Evolutionary conservation across 2,329 filamentous ascomycete genomes (phyloP).

Genomic region (Xylariaceae sp.): DNA sequence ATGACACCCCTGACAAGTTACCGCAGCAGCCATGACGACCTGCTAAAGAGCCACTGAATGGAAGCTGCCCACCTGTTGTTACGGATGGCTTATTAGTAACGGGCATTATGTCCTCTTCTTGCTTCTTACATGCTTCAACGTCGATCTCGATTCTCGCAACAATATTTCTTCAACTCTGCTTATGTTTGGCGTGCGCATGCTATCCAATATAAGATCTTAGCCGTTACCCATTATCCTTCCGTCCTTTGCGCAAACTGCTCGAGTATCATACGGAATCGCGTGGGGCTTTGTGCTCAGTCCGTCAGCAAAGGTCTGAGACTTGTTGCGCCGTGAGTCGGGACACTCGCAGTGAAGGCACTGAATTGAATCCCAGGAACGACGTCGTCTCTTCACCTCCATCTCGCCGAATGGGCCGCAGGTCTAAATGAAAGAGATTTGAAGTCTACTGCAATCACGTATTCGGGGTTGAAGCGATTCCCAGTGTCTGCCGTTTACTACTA

Average conservation of each 20-base stretch:
- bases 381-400: background rate
- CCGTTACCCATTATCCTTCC: background rate
- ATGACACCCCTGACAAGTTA: too few relatives aligned
- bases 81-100: too few relatives aligned
- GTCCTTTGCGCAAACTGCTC: constrained; percentile 1
- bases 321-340: constrained; percentile 8
- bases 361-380: constrained; percentile 6
- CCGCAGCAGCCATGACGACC: background rate
- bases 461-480: background rate
- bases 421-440: background rate
- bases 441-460: background rate
- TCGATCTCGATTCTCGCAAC: constrained; percentile 2
- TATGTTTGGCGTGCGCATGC: background rate
- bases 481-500: background rate
- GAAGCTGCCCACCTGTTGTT: too few relatives aligned
- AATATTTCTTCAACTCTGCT: background rate
- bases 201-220: background rate
- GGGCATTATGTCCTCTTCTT: background rate
- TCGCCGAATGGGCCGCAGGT: background rate
- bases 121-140: constrained; percentile 8
- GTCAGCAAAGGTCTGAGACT: constrained; percentile 15
- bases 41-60: background rate
- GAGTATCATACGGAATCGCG: background rate
- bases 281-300: constrained; percentile 27
- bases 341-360: too few relatives aligned